Percentiles rank a stretch among this genome's conserved stretches.
Evolutionary conservation across 2,329 filamentous ascomycete genomes (phyloP).

Genomic region (Xylaria hypoxylon): DNA sequence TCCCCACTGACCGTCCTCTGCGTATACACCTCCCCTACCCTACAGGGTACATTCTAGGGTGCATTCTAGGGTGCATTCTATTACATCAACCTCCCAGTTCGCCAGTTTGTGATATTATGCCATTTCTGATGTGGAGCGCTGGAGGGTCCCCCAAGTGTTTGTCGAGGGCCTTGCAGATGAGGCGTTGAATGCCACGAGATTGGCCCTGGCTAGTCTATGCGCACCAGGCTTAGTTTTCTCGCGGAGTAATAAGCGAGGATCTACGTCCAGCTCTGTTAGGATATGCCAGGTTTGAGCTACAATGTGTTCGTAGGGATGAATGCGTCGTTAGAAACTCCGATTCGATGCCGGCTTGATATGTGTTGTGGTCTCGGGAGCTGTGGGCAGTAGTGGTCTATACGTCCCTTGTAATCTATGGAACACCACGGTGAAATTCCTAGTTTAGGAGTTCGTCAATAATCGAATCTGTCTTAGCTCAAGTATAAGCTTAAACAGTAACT

Average conservation of each 20-base stretch:
- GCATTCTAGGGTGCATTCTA: too few species aligned
- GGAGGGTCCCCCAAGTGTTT: constrained; percentile 39
- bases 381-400: constrained; percentile 34
- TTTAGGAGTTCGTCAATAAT: constrained; percentile 38
- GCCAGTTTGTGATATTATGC: constrained; percentile 30
- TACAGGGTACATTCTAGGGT: constrained; percentile 9
- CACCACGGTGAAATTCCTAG: constrained; percentile 29
- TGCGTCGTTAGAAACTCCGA: constrained; percentile 48
- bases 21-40: constrained; percentile 24
- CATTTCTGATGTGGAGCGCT: constrained; percentile 41
- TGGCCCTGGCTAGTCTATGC: constrained; percentile 38
- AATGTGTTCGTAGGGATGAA: constrained; percentile 42
- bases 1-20: constrained; percentile 21
- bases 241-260: constrained; percentile 44
- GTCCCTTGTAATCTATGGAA: constrained; percentile 41
- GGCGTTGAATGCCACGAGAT: constrained; percentile 45
- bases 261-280: constrained; percentile 51
- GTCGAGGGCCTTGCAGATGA: constrained; percentile 44
- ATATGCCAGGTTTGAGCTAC: constrained; percentile 50
- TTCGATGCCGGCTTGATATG: constrained; percentile 44
- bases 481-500: constrained; percentile 39
- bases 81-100: constrained; percentile 10
- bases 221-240: constrained; percentile 38
- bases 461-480: constrained; percentile 45
- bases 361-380: constrained; percentile 37